phyloP scores from a whole-genome alignment of 371 early-diverging fungal genomes.

The Mortierella sp. region DNA sequence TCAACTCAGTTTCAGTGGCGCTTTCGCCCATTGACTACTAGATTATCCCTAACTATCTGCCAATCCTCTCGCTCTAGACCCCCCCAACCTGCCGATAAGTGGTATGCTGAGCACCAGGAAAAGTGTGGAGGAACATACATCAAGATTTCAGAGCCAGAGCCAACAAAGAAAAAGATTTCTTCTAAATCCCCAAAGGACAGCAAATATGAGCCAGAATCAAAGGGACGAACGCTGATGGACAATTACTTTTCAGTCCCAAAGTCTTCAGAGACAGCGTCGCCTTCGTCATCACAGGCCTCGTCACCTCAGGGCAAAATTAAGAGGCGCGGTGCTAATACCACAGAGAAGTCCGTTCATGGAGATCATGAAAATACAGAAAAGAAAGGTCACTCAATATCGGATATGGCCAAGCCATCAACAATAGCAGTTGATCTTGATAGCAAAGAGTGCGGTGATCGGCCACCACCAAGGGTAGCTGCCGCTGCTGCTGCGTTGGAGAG shows the following conservation, averaged over 20 bases:
- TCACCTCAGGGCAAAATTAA: not conserved
- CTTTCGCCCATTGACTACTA: not conserved
- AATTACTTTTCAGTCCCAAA: conserved; percentile 23
- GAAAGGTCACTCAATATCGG: not conserved
- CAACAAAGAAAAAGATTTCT: conserved; percentile 25
- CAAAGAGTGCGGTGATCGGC: not conserved
- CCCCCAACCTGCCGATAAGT: conserved; percentile 75
- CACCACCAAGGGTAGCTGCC: conserved; percentile 26
- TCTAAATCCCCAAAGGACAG: conserved; percentile 17
- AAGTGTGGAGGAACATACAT: conserved; percentile 72
- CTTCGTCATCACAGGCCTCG: conserved; percentile 1
- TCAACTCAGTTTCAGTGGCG: not conserved
- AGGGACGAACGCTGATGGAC: conserved; percentile 31
- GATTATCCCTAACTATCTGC: not conserved
- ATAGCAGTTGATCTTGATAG: not conserved
- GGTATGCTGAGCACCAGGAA: conserved; percentile 70
- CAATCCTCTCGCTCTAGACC: conserved; percentile 49
- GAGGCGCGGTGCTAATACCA: not conserved
- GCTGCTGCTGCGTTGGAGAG: conserved; percentile 34
- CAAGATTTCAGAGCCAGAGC: conserved; percentile 68
- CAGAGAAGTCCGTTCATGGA: not conserved
- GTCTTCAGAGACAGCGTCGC: not conserved
- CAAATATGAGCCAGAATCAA: not conserved
- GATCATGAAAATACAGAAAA: not conserved
- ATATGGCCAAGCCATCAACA: not conserved